Evolutionary conservation across 176 grass and related monocot genomes (phyloP).

Genomic region (Avena atlantica): DNA sequence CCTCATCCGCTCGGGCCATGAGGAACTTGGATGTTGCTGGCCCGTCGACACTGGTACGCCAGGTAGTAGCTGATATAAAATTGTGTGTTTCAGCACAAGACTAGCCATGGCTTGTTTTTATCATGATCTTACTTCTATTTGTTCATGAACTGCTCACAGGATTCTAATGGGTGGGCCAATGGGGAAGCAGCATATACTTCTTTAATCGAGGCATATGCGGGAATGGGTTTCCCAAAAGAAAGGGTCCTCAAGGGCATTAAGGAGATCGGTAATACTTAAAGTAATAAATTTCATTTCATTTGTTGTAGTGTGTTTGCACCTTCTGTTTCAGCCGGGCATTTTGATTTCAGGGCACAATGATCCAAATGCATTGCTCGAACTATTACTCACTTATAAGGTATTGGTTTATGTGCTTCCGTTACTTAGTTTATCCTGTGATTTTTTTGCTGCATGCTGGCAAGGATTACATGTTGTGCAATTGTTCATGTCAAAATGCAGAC

Average conservation of each 20-base stretch:
- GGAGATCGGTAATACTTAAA: conserved; percentile 39
- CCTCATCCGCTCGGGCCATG: background rate
- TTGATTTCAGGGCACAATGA: background rate
- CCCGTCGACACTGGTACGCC: background rate
- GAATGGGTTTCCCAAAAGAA: conserved; percentile 62
- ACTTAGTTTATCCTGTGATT: background rate
- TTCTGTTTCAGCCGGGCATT: background rate
- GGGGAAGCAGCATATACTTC: conserved; percentile 27
- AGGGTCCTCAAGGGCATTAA: conserved; percentile 53
- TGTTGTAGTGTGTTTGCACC: background rate
- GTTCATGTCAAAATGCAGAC: background rate
- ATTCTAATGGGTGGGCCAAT: background rate
- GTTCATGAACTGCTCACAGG: conserved; percentile 32
- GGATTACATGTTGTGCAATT: background rate
- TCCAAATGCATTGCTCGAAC: background rate
- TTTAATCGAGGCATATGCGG: conserved; percentile 37
- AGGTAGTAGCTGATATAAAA: conserved; percentile 5
- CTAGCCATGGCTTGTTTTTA: background rate
- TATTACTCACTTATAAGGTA: background rate
- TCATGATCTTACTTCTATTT: conserved; percentile 29
- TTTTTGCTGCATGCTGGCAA: background rate
- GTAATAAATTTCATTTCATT: conserved; percentile 32
- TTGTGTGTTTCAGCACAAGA: background rate
- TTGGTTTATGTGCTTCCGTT: background rate
- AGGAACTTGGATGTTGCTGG: conserved; percentile 22